phyloP scores from a whole-genome alignment of 345 rosid genomes.

The Citrus mangshanensis region DNA sequence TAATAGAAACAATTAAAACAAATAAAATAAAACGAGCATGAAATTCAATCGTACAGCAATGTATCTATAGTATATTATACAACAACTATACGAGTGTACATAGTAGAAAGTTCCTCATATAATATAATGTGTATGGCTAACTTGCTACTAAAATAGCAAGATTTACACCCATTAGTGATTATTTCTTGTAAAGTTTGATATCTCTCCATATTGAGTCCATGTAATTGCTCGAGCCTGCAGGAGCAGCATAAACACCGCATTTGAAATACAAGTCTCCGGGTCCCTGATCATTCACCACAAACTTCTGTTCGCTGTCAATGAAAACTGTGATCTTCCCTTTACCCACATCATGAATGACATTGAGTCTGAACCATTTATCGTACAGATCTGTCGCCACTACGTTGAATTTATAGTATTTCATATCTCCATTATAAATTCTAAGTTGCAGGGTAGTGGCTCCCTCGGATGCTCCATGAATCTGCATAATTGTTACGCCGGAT shows the following conservation, averaged over 20 bases:
- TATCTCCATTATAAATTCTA: slow-evolving; percentile 14
- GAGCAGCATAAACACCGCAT: slow-evolving; percentile 39
- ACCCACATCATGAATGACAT: slow-evolving; percentile 28
- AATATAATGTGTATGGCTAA: too few relatives aligned
- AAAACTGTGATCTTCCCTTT: slow-evolving; percentile 26
- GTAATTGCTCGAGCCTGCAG: slow-evolving; percentile 25
- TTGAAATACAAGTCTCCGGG: slow-evolving; percentile 31
- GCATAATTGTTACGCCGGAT: slow-evolving; percentile 28
- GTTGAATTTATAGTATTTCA: slow-evolving; percentile 19
- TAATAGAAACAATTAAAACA: background rate
- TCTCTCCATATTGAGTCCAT: slow-evolving; percentile 43
- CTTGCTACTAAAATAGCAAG: background rate
- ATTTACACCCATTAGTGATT: background rate
- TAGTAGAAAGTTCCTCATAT: background rate
- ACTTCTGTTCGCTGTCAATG: slow-evolving; percentile 25
- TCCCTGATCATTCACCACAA: slow-evolving; percentile 16
- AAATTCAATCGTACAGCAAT: background rate
- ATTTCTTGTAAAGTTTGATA: slow-evolving; percentile 34
- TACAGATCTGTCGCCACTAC: slow-evolving; percentile 16
- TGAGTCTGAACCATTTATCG: slow-evolving; percentile 23
- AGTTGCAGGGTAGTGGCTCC: slow-evolving; percentile 23
- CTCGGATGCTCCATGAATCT: slow-evolving; percentile 16
- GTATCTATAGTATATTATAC: background rate
- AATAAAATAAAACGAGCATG: background rate
- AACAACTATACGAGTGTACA: background rate